These are phyloP conservation scores for Cystofilobasidium ferigula DNA, from an alignment of 768 basidiomycete species.

Conservation along the genomic window DNA sequence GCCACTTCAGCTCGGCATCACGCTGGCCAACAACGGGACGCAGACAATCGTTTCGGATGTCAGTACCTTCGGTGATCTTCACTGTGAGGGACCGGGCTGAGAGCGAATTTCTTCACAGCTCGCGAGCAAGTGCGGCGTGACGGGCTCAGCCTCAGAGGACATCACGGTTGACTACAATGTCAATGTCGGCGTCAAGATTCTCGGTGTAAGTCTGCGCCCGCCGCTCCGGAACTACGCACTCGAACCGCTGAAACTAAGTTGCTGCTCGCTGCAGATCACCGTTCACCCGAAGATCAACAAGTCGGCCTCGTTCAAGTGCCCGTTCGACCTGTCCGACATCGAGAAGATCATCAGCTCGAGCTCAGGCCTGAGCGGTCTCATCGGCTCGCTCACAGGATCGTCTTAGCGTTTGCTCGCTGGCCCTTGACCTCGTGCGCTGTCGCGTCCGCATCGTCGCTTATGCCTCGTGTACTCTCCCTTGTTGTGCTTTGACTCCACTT, in stretches of 20 bases:
- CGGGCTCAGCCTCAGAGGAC: slow-evolving; percentile 2
- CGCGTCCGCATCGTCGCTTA: no score
- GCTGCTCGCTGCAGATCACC: no score
- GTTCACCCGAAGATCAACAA: background rate
- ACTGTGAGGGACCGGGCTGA: no score
- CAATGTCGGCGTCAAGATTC: slow-evolving; percentile 3
- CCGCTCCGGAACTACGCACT: no score
- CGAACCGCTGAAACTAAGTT: no score
- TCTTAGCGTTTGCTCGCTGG: no score
- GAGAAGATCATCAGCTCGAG: background rate
- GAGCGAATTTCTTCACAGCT: background rate
- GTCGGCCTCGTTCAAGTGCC: background rate
- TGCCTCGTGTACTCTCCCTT: no score
- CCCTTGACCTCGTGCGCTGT: no score
- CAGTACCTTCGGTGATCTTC: background rate
- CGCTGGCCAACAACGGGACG: background rate
- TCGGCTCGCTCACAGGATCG: background rate
- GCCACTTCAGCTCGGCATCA: slow-evolving; percentile 8
- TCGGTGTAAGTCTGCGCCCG: background rate
- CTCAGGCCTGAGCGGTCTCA: background rate
- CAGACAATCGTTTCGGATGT: slow-evolving; percentile 12
- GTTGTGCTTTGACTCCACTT: no score
- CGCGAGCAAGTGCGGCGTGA: slow-evolving; percentile 8
- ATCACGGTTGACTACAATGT: slow-evolving; percentile 19
- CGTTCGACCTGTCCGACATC: background rate